A percentile compares a stretch with the other conserved stretches of the same genome.
These are phyloP conservation scores for Juncus effusus DNA, from an alignment of 176 grass and related monocot species.

Conservation along the genomic window DNA sequence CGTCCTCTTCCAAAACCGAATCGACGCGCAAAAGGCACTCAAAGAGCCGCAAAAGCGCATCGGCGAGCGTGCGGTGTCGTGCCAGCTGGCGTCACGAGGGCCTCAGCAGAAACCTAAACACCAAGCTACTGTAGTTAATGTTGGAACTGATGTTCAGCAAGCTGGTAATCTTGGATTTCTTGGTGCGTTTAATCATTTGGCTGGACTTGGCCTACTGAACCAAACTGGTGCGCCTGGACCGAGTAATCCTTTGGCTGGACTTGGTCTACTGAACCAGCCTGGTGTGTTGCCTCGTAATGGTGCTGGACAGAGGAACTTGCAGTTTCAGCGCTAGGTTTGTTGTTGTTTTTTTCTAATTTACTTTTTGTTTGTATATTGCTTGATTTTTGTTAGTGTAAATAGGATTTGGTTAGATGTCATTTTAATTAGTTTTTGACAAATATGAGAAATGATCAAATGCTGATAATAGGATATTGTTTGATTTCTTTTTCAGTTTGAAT, in stretches of 20 bases:
- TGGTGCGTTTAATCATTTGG: background rate
- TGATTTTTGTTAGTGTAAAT: too few species aligned
- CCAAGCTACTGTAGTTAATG: conserved; percentile 2
- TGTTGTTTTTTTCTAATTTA: background rate
- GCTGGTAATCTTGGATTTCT: background rate
- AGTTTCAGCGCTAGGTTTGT: too few species aligned
- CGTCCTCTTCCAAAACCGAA: conserved; percentile 40
- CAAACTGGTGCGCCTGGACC: conserved; percentile 8
- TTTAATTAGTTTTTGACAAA: background rate
- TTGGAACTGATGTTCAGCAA: background rate
- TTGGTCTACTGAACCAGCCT: conserved; percentile 4
- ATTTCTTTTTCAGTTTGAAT: conserved; percentile 10
- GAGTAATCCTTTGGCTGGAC: conserved; percentile 21
- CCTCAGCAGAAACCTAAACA: conserved; percentile 18
- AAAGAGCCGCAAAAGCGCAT: conserved; percentile 47
- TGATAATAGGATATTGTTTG: background rate
- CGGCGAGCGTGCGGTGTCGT: conserved; percentile 38
- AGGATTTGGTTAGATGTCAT: too few species aligned
- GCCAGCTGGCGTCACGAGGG: conserved; percentile 55
- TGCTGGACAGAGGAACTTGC: background rate
- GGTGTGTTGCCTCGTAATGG: conserved; percentile 2
- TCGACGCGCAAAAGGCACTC: conserved; percentile 37
- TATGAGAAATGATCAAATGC: background rate
- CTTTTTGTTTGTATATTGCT: background rate
- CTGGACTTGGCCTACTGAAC: background rate